Percentiles rank a stretch among this genome's conserved stretches.
Conservation (phyloP, 306 rosid genomes). For the Canavalia ensiformis region DNA sequence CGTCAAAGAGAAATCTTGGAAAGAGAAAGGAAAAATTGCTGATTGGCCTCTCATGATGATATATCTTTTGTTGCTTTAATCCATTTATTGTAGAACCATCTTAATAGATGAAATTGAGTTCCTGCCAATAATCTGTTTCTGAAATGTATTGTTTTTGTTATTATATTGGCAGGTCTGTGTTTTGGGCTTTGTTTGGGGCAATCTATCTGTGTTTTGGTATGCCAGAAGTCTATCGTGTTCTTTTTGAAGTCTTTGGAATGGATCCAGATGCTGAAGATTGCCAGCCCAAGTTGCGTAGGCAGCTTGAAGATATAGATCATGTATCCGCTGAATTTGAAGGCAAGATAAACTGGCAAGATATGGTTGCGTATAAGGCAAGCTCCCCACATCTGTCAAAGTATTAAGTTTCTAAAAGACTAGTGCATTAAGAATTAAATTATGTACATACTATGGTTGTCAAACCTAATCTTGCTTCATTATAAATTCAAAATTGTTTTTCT, state of each 20-base stretch:
- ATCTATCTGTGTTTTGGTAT: conserved; percentile 89
- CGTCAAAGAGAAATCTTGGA: neutral
- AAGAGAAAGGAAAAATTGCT: neutral
- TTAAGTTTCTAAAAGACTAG: conserved; percentile 9
- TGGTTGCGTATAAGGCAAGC: conserved; percentile 79
- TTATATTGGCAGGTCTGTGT: conserved; percentile 71
- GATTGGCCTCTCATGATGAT: conserved; percentile 8
- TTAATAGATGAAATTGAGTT: conserved; percentile 14
- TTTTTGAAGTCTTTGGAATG: conserved; percentile 96
- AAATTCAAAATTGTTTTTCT: neutral
- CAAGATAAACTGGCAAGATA: conserved; percentile 90
- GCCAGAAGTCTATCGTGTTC: conserved; percentile 94
- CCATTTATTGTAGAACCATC: conserved; percentile 9
- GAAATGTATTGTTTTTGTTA: conserved; percentile 20
- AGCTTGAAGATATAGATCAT: conserved; percentile 85
- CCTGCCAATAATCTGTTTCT: conserved; percentile 33
- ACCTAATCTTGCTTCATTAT: conserved; percentile 20
- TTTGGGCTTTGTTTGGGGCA: conserved; percentile 95
- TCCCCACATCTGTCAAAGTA: neutral
- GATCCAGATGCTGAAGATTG: conserved; percentile 83
- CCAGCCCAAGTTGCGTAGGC: conserved; percentile 81
- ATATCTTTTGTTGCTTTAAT: conserved; percentile 1
- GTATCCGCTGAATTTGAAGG: conserved; percentile 88
- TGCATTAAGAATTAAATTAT: neutral
- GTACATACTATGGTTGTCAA: conserved; percentile 5